Conservation (phyloP, 129 eudicot species). For the Tanacetum coccineum region DNA sequence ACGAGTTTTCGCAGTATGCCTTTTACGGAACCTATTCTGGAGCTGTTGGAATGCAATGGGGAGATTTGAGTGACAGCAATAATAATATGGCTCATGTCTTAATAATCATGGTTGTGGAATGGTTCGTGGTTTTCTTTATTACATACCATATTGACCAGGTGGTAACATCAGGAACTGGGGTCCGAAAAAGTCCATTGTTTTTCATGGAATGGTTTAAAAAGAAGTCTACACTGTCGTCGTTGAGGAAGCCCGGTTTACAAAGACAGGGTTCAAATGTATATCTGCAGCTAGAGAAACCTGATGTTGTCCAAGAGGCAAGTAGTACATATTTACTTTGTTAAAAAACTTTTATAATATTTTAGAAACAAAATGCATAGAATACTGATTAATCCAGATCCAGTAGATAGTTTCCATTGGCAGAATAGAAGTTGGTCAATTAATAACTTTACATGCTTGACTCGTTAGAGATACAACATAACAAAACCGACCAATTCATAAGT, state of each 20-base stretch:
- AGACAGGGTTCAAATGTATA: slow-evolving; percentile 69
- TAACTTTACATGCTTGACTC: no score
- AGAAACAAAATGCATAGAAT: slow-evolving; percentile 14
- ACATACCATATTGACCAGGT: slow-evolving; percentile 79
- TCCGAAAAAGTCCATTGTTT: slow-evolving; percentile 51
- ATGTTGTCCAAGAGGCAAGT: slow-evolving; percentile 82
- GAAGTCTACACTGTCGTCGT: slow-evolving; percentile 33
- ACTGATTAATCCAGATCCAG: neutral
- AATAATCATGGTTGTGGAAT: slow-evolving; percentile 70
- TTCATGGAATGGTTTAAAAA: slow-evolving; percentile 46
- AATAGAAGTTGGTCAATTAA: no score
- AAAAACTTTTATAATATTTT: neutral
- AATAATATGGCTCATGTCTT: slow-evolving; percentile 73
- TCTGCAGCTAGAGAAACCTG: slow-evolving; percentile 68
- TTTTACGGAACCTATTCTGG: slow-evolving; percentile 58
- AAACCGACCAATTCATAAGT: neutral
- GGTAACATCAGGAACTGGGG: slow-evolving; percentile 52
- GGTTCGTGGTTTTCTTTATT: slow-evolving; percentile 63
- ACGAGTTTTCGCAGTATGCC: slow-evolving; percentile 76
- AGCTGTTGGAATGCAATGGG: slow-evolving; percentile 82
- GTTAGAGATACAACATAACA: no score
- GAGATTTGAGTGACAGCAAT: slow-evolving; percentile 49
- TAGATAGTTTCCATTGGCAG: neutral
- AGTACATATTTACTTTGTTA: neutral
- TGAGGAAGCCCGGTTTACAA: slow-evolving; percentile 51